These are phyloP conservation scores for Chaetomium tenue DNA, from an alignment of 495 filamentous ascomycete genomes.

Conservation along the genomic window DNA sequence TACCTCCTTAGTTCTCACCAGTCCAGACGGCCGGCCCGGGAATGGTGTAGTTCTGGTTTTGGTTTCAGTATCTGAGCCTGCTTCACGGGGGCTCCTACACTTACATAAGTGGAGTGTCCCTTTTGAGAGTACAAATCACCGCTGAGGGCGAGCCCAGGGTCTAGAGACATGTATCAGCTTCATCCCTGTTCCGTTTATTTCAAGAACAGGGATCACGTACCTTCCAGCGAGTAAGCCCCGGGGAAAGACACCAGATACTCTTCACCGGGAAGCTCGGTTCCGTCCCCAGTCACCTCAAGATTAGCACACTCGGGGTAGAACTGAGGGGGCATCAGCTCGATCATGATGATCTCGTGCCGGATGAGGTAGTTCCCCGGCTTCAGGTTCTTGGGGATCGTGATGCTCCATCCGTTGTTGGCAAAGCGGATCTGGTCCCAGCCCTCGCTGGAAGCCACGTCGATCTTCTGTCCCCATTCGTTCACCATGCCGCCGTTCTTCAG, in stretches of 20 bases:
- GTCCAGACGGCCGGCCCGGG: too few relatives aligned
- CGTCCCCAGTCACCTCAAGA: conserved; percentile 19
- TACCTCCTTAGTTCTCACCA: too few relatives aligned
- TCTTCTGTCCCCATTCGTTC: background rate
- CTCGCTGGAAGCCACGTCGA: background rate
- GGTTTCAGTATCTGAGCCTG: too few relatives aligned
- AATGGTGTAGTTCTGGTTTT: too few relatives aligned
- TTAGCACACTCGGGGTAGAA: conserved; percentile 47
- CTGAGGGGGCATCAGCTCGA: conserved; percentile 31
- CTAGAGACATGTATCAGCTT: background rate
- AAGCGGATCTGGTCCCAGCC: background rate
- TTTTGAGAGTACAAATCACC: background rate
- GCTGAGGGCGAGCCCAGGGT: background rate
- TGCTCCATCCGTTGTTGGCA: background rate
- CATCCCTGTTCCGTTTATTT: background rate
- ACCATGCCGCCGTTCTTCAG: background rate
- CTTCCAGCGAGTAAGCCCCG: background rate
- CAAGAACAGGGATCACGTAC: background rate
- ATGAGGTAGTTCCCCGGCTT: conserved; percentile 41
- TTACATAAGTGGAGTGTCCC: conserved; percentile 1
- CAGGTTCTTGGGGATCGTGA: conserved; percentile 35
- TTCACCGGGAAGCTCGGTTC: conserved; percentile 1
- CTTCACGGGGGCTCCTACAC: background rate
- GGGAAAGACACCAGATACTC: conserved; percentile 12
- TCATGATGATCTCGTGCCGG: conserved; percentile 34